Evolutionary conservation across 495 filamentous ascomycete species (phyloP).

Genomic region (Stereocaulon alpinum): DNA sequence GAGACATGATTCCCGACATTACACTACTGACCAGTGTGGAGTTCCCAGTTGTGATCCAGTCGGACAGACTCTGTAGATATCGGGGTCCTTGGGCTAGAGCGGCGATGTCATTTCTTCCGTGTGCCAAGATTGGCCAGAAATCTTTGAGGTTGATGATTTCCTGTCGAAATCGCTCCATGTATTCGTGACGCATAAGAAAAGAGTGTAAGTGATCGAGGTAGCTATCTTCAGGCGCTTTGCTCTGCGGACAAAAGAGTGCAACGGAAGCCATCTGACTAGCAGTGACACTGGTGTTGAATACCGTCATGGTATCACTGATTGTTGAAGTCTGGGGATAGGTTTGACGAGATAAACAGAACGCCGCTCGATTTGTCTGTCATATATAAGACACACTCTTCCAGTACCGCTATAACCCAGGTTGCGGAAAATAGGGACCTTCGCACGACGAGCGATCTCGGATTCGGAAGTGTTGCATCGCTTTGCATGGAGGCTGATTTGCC

Average conservation of each 20-base stretch:
- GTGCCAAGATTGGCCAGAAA: conserved; percentile 4
- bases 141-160: neutral
- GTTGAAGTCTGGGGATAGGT: no score
- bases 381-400: no score
- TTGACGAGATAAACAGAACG: no score
- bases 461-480: no score
- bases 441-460: no score
- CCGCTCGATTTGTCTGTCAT: no score
- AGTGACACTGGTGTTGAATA: no score
- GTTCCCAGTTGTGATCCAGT: conserved; percentile 12
- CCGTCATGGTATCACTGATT: no score
- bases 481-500: no score
- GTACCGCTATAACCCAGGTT: no score
- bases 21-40: conserved; percentile 4
- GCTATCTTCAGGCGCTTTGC: neutral
- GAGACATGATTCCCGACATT: conserved; percentile 25
- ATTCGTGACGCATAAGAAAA: neutral
- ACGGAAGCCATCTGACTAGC: neutral
- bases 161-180: neutral
- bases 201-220: neutral
- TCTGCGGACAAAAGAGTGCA: conserved; percentile 4
- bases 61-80: conserved; percentile 1
- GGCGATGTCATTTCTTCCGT: neutral
- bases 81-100: conserved; percentile 8
- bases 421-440: no score